These are phyloP conservation scores for Solanum peruvianum DNA, from an alignment of 257 asterid genomes.

Conservation along the genomic window DNA sequence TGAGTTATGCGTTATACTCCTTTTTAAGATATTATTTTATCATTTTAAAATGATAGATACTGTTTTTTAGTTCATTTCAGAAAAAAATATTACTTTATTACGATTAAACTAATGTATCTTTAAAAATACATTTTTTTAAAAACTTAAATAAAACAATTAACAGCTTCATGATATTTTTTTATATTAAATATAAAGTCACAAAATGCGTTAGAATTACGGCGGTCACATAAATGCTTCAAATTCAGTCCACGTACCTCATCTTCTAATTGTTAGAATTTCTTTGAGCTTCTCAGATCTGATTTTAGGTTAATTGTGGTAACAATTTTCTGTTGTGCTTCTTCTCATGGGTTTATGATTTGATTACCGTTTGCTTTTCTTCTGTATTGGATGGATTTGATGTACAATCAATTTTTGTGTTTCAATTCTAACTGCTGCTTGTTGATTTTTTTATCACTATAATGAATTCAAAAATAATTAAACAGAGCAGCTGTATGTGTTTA, in stretches of 20 bases:
- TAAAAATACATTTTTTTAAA: too few species aligned
- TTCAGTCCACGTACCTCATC: not conserved
- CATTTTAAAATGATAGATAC: too few species aligned
- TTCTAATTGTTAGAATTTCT: not conserved
- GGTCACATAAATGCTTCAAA: not conserved
- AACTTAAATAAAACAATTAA: too few species aligned
- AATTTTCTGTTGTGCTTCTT: not conserved
- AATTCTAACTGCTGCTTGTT: not conserved
- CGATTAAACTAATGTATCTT: too few species aligned
- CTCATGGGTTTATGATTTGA: not conserved
- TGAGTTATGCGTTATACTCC: too few species aligned
- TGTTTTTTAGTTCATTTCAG: too few species aligned
- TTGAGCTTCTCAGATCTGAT: not conserved
- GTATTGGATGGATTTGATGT: not conserved
- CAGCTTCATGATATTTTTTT: too few species aligned
- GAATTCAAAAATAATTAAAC: not conserved
- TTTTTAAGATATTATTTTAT: too few species aligned
- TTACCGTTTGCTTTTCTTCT: not conserved
- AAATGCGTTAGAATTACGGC: not conserved
- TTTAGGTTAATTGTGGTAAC: not conserved
- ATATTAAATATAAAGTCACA: not conserved
- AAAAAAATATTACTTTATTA: too few species aligned
- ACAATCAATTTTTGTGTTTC: not conserved
- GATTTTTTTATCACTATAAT: not conserved
- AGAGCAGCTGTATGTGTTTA: not conserved